Evolutionary conservation across 106 monocot species (phyloP), one percentile per base, ranked within the genome.

Genomic region (Dendrobium nobile): DNA sequence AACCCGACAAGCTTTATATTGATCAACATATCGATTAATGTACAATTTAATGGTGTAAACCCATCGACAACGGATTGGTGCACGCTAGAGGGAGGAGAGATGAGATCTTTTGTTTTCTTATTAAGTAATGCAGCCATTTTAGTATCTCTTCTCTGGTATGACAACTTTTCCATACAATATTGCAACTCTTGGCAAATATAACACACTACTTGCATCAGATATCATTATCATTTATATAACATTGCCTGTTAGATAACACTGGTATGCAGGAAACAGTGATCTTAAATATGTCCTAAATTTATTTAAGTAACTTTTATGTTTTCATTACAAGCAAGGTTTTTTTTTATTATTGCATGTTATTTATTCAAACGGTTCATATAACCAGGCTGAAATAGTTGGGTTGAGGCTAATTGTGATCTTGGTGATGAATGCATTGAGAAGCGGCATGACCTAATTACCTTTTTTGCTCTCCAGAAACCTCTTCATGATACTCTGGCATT

Each of bases 401-500:
- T 42, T 43, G 44, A 74, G 3, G 43, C 19, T 74, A 19, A 42
- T 43, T 74, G 7, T 7, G 37, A 44, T 74, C 20, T 44, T 44
- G 4, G 74, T 72, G 72, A 40, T 28, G 8, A 19, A 74, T 42
- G 74, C 61, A 20, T 44, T 42, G 43, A 18, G 74, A 76, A 75
- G 18, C 13, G 47, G 24, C 76, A 45, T 76, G 26, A 47, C 19
- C 75, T 76, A 43, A 47, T 76, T 26, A 24, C 16, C 48, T 76
- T 22, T 24, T 75, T 74, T 74, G 43, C 45, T 84, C 26, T 81
- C 37, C 89, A 99, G 98, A 95, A 86, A 86, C 85, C 95, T 64
- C 85, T 99, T 77, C 98, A 99, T 91, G 94, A 99, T 42, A 84
- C 77, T 75, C 40, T 99, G 58, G 88, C 90, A 74, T 93, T 95